Evolutionary conservation across 352 stramenopile genomes (phyloP).

Genomic region (Phytophthora multivora): DNA sequence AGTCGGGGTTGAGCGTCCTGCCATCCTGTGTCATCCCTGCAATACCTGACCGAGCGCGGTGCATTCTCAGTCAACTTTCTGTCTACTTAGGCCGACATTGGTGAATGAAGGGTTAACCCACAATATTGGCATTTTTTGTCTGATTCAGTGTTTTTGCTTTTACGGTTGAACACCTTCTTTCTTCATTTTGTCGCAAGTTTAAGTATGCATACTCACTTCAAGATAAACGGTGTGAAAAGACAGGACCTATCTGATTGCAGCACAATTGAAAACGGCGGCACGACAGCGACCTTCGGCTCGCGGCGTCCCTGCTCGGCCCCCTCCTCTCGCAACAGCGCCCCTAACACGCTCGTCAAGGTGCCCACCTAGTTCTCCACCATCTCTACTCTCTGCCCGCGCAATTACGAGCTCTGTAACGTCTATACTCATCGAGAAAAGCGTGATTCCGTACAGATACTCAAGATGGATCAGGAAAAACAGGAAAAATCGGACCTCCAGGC

Average conservation of each 20-base stretch:
- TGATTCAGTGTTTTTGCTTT: too few relatives aligned
- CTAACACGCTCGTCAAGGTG: background rate
- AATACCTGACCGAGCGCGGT: too few relatives aligned
- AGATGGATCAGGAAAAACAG: conserved; percentile 5
- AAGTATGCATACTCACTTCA: conserved; percentile 7
- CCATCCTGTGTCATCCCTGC: too few relatives aligned
- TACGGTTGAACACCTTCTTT: background rate
- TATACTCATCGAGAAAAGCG: conserved; percentile 20
- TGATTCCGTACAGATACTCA: background rate
- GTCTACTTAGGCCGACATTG: too few relatives aligned
- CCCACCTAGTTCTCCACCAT: background rate
- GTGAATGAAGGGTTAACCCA: too few relatives aligned
- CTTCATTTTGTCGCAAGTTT: conserved; percentile 3
- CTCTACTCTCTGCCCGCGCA: conserved; percentile 1
- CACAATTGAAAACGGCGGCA: conserved; percentile 1
- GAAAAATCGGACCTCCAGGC: conserved; percentile 6
- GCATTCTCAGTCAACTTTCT: too few relatives aligned
- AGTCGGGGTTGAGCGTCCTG: too few relatives aligned
- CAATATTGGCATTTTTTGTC: too few relatives aligned
- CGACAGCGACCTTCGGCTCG: conserved; percentile 19
- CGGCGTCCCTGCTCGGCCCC: background rate
- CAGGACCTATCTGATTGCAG: conserved; percentile 6
- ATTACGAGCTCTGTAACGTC: conserved; percentile 10
- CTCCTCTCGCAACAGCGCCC: background rate
- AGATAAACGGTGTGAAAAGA: conserved; percentile 12